phyloP scores from a whole-genome alignment of 345 rosid species.

The Schrenkiella parvula region DNA sequence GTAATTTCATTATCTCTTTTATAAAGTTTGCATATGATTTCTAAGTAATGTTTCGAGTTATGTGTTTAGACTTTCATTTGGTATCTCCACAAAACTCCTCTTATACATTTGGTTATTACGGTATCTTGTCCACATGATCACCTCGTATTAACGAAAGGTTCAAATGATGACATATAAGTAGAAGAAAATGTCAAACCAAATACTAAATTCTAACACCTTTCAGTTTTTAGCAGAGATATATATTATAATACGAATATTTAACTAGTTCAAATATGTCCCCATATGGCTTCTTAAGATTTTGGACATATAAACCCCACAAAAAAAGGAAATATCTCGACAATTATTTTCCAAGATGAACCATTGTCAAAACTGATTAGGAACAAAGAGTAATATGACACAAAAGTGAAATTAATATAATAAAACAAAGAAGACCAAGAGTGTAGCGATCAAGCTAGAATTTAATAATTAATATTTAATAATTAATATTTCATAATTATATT shows the following conservation, averaged over 20 bases:
- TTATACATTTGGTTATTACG: neutral
- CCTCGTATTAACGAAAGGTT: neutral
- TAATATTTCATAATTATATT: neutral
- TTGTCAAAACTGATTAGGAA: neutral
- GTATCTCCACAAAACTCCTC: neutral
- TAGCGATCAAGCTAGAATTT: neutral
- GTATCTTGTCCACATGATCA: neutral
- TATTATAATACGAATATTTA: neutral
- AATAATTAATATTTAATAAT: no score
- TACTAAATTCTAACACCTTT: neutral
- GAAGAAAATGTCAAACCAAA: neutral
- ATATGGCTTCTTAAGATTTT: neutral
- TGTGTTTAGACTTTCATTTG: neutral
- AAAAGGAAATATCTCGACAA: no score
- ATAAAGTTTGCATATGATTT: neutral
- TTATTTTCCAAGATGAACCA: neutral
- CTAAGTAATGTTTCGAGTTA: neutral
- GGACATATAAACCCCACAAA: neutral
- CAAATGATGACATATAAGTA: neutral
- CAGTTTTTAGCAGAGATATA: neutral
- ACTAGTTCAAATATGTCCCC: conserved; percentile 1
- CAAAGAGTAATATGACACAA: neutral
- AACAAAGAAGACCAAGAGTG: neutral
- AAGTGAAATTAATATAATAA: neutral
- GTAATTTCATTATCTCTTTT: conserved; percentile 5